Conservation (phyloP, 2,329 filamentous ascomycete genomes). For the Claviceps quebecensis region DNA sequence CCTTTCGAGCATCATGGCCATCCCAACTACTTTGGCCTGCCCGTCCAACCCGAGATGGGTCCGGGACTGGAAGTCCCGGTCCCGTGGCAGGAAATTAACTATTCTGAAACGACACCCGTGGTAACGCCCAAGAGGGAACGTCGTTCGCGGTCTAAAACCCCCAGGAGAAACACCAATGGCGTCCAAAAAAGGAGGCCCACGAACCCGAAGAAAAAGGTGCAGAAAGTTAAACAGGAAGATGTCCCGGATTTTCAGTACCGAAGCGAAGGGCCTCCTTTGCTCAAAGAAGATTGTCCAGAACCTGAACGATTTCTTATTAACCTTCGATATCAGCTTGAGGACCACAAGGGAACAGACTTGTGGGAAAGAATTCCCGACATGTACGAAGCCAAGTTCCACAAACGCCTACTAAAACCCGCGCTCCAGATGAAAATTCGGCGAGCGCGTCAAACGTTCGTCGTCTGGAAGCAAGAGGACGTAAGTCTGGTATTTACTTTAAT, state of each 20-base stretch:
- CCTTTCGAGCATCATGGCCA: conserved; percentile 28
- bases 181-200: too few relatives aligned
- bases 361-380: conserved; percentile 38
- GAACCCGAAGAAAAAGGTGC: too few relatives aligned
- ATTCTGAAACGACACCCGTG: too few relatives aligned
- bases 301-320: conserved; percentile 36
- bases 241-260: conserved; percentile 7
- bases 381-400: conserved; percentile 22
- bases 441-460: conserved; percentile 31
- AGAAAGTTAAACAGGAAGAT: too few relatives aligned
- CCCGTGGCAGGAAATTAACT: too few relatives aligned
- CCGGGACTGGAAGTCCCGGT: too few relatives aligned
- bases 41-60: too few relatives aligned
- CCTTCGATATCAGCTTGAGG: conserved; percentile 29
- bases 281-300: conserved; percentile 31
- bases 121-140: too few relatives aligned
- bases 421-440: conserved; percentile 44
- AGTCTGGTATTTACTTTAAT: conserved; percentile 13
- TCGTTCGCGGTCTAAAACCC: too few relatives aligned
- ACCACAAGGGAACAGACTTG: conserved; percentile 42
- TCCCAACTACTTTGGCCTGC: conserved; percentile 6
- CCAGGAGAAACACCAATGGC: too few relatives aligned
- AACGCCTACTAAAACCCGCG: conserved; percentile 30
- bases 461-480: conserved; percentile 37
- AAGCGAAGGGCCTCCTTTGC: conserved; percentile 20